Evolutionary conservation across 2,329 filamentous ascomycete genomes (phyloP).

Genomic region (Trichophyton simii): DNA sequence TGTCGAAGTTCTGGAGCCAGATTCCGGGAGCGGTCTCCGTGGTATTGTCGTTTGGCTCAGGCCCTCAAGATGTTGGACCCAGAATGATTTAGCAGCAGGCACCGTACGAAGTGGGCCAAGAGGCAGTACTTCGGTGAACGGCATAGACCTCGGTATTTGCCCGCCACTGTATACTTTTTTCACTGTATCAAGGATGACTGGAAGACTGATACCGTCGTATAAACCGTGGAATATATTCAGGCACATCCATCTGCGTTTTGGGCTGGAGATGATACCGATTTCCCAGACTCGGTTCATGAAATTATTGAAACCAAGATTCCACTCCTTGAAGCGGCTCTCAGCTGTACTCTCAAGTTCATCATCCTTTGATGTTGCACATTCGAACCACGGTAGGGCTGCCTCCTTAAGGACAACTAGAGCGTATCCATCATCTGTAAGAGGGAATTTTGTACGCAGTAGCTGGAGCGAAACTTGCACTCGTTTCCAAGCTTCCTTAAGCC

Average conservation of each 20-base stretch:
- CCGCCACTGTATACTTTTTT: constrained; percentile 37
- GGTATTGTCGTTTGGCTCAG: constrained; percentile 23
- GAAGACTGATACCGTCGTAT: constrained; percentile 73
- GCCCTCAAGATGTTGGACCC: constrained; percentile 45
- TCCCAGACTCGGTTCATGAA: constrained; percentile 27
- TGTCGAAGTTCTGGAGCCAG: constrained; percentile 13
- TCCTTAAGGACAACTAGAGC: constrained; percentile 55
- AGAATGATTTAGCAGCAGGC: constrained; percentile 50
- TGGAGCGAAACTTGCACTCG: constrained; percentile 41
- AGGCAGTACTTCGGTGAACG: constrained; percentile 55
- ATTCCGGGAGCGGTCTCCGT: constrained; percentile 9
- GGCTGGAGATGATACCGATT: constrained; percentile 20
- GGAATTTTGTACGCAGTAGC: constrained; percentile 61
- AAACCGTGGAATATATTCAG: constrained; percentile 72
- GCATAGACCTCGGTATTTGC: constrained; percentile 29
- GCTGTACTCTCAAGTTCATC: constrained; percentile 26
- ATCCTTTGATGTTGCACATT: constrained; percentile 20
- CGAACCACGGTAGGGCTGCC: constrained; percentile 34
- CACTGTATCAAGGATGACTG: constrained; percentile 52
- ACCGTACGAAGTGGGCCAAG: constrained; percentile 52
- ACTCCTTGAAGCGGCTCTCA: constrained; percentile 31
- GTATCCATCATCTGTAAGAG: constrained; percentile 60
- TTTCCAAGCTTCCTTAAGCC: constrained; percentile 48
- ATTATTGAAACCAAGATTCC: constrained; percentile 43
- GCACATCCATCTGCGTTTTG: constrained; percentile 33